Conservation (phyloP, 345 rosid species). For the Eucalyptus regnans region DNA sequence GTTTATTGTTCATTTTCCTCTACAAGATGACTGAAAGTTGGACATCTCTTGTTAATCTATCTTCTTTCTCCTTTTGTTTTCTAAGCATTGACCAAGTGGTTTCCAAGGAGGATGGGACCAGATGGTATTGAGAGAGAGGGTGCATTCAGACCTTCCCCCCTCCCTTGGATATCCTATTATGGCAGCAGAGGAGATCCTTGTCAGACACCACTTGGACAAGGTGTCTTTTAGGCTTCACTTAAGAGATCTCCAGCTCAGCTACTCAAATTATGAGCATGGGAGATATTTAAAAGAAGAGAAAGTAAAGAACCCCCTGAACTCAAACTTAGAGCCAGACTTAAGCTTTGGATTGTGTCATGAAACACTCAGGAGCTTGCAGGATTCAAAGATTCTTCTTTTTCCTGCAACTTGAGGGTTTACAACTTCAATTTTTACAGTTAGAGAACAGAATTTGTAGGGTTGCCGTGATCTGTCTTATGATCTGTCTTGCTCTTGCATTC, state of each 20-base stretch:
- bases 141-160: background rate
- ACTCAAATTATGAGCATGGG: background rate
- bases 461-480: background rate
- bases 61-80: background rate
- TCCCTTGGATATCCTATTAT: background rate
- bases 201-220: background rate
- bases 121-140: background rate
- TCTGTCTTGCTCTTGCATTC: background rate
- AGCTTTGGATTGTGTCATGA: background rate
- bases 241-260: background rate
- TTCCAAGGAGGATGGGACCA: background rate
- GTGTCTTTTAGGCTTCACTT: background rate
- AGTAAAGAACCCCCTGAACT: background rate
- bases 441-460: background rate
- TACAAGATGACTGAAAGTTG: background rate
- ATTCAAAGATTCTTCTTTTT: background rate
- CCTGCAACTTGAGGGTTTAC: background rate
- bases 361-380: background rate
- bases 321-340: background rate
- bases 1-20: background rate
- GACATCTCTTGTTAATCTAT: background rate
- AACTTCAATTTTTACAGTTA: background rate
- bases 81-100: background rate
- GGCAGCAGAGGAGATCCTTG: background rate
- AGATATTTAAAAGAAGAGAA: background rate